A percentile compares a stretch with the other conserved stretches of the same genome.
These are phyloP conservation scores for Mucor sp. DNA, from an alignment of 371 early-diverging fungal species.

Conservation along the genomic window DNA sequence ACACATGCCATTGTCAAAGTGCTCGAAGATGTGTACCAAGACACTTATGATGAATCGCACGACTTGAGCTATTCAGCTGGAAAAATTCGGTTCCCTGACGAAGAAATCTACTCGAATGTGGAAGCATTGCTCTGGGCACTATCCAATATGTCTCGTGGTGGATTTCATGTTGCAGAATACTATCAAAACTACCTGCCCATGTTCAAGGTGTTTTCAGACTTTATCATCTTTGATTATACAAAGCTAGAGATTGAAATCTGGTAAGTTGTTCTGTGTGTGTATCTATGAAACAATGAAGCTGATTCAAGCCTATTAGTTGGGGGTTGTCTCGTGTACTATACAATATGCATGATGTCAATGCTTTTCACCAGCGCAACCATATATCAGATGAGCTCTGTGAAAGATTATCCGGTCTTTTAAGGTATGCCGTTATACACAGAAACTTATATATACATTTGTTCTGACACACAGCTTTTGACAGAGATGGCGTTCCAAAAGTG, in stretches of 20 bases:
- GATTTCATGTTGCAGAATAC: slow-evolving; percentile 39
- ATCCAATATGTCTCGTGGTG: slow-evolving; percentile 53
- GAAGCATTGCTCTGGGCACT: slow-evolving; percentile 46
- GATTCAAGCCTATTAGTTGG: slow-evolving; percentile 42
- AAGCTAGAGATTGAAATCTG: slow-evolving; percentile 56
- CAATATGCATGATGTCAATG: slow-evolving; percentile 53
- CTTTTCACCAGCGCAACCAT: slow-evolving; percentile 23
- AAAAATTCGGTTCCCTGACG: slow-evolving; percentile 22
- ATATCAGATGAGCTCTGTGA: slow-evolving; percentile 27
- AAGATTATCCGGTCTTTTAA: slow-evolving; percentile 27
- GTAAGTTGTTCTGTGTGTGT: slow-evolving; percentile 28
- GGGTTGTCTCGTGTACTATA: slow-evolving; percentile 60
- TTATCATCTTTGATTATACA: slow-evolving; percentile 48
- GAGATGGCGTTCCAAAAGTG: slow-evolving; percentile 11
- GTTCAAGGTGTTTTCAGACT: slow-evolving; percentile 49
- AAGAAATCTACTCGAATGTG: slow-evolving; percentile 29
- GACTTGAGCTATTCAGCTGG: not conserved
- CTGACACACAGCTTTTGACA: not conserved
- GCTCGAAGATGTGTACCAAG: slow-evolving; percentile 13
- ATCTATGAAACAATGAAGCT: not conserved
- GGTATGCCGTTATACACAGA: too few species aligned
- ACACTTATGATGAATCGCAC: slow-evolving; percentile 9
- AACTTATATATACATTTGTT: not conserved
- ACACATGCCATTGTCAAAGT: slow-evolving; percentile 18
- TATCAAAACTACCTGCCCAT: slow-evolving; percentile 48